Evolutionary conservation across 2,329 filamentous ascomycete genomes (phyloP).

Genomic region (Epichloe festucae): DNA sequence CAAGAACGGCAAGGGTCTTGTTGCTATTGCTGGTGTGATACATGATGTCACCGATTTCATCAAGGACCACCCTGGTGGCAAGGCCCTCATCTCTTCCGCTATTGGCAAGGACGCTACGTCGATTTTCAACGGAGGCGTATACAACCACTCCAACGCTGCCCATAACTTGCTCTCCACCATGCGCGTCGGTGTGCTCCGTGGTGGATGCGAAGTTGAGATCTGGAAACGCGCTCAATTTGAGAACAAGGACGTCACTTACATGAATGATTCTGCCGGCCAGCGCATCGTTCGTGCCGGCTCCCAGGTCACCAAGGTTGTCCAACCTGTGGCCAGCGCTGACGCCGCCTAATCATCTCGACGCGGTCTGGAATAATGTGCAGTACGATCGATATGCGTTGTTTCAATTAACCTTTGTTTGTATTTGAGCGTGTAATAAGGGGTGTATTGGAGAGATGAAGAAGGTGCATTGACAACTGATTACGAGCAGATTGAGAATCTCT

Average conservation of each 20-base stretch:
- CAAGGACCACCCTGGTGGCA: conserved; percentile 82
- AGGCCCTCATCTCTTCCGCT: conserved; percentile 69
- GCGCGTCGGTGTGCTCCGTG: conserved; percentile 75
- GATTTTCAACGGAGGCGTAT: conserved; percentile 86
- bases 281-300: conserved; percentile 75
- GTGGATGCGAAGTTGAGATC: conserved; percentile 81
- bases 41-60: conserved; percentile 78
- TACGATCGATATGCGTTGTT: background rate
- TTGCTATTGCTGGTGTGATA: conserved; percentile 72
- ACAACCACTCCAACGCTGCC: conserved; percentile 79
- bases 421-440: conserved; percentile 1
- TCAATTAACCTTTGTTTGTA: background rate
- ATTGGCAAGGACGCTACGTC: conserved; percentile 81
- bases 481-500: background rate
- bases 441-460: background rate
- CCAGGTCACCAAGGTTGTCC: conserved; percentile 71
- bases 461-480: background rate
- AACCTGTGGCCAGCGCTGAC: conserved; percentile 71
- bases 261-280: conserved; percentile 69
- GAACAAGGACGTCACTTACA: conserved; percentile 68
- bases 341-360: conserved; percentile 46
- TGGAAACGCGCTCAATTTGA: conserved; percentile 80
- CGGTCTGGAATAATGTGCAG: background rate
- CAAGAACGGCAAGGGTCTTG: conserved; percentile 61
- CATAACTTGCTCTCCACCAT: conserved; percentile 83